These are phyloP conservation scores for Platanthera guangdongensis DNA, from an alignment of 106 monocot species.

Conservation along the genomic window DNA sequence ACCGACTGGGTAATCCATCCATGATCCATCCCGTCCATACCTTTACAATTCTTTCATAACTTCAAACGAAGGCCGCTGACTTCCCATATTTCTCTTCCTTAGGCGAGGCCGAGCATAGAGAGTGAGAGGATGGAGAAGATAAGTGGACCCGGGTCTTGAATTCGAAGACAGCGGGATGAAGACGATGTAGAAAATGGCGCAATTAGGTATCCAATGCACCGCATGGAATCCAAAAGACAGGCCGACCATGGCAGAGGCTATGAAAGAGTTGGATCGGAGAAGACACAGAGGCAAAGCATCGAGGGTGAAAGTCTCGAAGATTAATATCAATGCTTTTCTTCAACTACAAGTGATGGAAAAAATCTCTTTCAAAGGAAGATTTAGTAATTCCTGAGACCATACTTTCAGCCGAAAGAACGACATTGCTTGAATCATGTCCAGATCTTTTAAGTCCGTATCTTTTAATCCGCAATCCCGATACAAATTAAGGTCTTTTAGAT, in stretches of 20 bases:
- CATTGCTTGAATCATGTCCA: no score
- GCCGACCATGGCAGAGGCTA: slow-evolving; percentile 23
- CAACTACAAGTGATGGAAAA: no score
- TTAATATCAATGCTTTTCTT: no score
- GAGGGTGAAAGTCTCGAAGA: background rate
- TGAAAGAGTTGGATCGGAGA: slow-evolving; percentile 13
- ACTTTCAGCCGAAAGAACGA: no score
- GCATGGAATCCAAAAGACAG: slow-evolving; percentile 15
- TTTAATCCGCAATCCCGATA: no score
- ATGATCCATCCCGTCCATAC: background rate
- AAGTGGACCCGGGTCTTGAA: slow-evolving; percentile 16
- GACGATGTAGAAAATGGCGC: slow-evolving; percentile 31
- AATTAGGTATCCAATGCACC: slow-evolving; percentile 20
- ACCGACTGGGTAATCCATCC: slow-evolving; percentile 20
- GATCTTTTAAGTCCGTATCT: no score
- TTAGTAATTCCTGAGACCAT: no score
- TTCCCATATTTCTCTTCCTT: background rate
- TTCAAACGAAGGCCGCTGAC: no score
- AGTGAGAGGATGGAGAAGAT: slow-evolving; percentile 22
- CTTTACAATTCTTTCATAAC: no score
- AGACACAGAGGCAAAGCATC: background rate
- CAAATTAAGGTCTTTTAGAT: no score
- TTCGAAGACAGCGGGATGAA: slow-evolving; percentile 21
- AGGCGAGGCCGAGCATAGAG: slow-evolving; percentile 35
- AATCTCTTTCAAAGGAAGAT: no score